Percentiles rank a stretch among this genome's conserved stretches.
phyloP scores from a whole-genome alignment of 2,329 filamentous ascomycete genomes.

The Ascochyta lentis region DNA sequence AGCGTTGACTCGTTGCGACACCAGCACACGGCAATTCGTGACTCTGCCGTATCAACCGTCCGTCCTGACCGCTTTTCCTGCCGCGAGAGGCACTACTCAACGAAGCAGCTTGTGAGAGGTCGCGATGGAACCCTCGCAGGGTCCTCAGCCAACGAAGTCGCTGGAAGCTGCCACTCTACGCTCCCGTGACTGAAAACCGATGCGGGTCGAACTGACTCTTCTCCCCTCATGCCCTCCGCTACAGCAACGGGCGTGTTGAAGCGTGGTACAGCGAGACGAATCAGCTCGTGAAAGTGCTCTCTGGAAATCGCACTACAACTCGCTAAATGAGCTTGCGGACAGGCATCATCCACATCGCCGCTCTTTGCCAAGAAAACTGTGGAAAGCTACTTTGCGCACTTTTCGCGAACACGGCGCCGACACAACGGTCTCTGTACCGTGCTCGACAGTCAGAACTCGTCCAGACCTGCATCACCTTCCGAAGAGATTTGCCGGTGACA shows the following conservation, averaged over 20 bases:
- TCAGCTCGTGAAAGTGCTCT: conserved; percentile 37
- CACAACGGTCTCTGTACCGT: conserved; percentile 25
- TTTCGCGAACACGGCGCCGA: conserved; percentile 24
- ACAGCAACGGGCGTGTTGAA: conserved; percentile 31
- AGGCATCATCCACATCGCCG: conserved; percentile 34
- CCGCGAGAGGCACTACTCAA: conserved; percentile 24
- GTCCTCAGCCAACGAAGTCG: conserved; percentile 36
- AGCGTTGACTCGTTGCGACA: conserved; percentile 30
- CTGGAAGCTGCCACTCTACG: conserved; percentile 33
- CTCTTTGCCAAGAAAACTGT: conserved; percentile 28
- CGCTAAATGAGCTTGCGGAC: conserved; percentile 24
- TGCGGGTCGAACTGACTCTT: conserved; percentile 35
- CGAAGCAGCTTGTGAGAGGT: conserved; percentile 21
- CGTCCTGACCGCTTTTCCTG: conserved; percentile 35
- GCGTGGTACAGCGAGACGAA: conserved; percentile 34
- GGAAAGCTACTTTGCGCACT: conserved; percentile 21
- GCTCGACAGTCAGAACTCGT: conserved; percentile 30
- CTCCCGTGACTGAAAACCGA: conserved; percentile 44
- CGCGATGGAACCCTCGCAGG: conserved; percentile 35
- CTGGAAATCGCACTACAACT: conserved; percentile 28
- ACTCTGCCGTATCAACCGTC: conserved; percentile 14
- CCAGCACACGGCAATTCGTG: conserved; percentile 18
- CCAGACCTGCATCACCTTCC: conserved; percentile 24
- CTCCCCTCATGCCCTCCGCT: conserved; percentile 31
- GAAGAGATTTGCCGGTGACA: conserved; percentile 24